Conservation (phyloP, 495 filamentous ascomycete species). For the Talaromyces wortmannii region DNA sequence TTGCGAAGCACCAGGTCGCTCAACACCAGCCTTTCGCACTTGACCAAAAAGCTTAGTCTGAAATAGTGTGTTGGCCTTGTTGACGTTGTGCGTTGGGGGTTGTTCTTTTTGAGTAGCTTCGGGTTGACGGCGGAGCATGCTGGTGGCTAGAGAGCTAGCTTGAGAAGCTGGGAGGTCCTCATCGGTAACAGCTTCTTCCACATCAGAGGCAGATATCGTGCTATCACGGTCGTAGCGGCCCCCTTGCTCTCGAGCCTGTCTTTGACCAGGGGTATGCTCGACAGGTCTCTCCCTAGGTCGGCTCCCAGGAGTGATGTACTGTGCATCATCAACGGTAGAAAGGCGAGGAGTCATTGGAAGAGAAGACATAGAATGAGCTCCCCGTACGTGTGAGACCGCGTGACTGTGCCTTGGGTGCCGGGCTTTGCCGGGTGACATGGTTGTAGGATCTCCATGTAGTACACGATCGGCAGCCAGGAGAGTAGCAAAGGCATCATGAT, state of each 20-base stretch:
- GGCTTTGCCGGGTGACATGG: conserved; percentile 47
- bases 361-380: conserved; percentile 71
- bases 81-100: conserved; percentile 6
- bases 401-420: conserved; percentile 37
- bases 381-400: conserved; percentile 51
- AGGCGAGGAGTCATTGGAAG: conserved; percentile 68
- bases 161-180: conserved; percentile 49
- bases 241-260: conserved; percentile 16
- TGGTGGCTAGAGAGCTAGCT: conserved; percentile 41
- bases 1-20: conserved; percentile 25
- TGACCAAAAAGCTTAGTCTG: conserved; percentile 67
- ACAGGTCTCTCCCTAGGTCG: conserved; percentile 35
- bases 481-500: conserved; percentile 60
- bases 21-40: conserved; percentile 50
- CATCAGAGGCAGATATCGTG: conserved; percentile 81
- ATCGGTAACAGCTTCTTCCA: conserved; percentile 51
- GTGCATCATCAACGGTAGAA: conserved; percentile 33
- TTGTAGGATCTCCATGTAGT: conserved; percentile 65
- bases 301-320: conserved; percentile 50
- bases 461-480: conserved; percentile 69
- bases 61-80: conserved; percentile 36
- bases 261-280: conserved; percentile 14
- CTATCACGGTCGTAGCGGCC: conserved; percentile 68
- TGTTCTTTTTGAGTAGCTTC: conserved; percentile 12
- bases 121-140: conserved; percentile 42